A percentile compares a stretch with the other conserved stretches of the same genome.
Evolutionary conservation across 176 grass and related monocot species (phyloP).

Genomic region (Oryza meridionalis): DNA sequence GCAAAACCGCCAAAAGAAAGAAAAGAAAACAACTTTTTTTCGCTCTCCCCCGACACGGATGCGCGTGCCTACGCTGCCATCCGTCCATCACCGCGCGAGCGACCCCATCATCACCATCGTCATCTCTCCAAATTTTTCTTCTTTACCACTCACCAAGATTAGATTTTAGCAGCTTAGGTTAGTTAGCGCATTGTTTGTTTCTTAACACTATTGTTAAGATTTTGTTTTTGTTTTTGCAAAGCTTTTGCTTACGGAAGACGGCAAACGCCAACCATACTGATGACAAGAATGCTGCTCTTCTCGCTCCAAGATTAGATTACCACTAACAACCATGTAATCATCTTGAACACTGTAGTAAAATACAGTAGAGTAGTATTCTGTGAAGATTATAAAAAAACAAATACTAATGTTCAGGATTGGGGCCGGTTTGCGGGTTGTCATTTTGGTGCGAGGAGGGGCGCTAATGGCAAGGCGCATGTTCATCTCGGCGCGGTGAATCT

Average conservation of each 20-base stretch:
- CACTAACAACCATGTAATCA: background rate
- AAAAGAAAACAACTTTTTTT: background rate
- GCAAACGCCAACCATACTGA: background rate
- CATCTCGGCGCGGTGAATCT: slow-evolving; percentile 8
- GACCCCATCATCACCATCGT: background rate
- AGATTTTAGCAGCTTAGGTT: background rate
- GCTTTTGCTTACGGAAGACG: slow-evolving; percentile 8
- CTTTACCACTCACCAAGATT: background rate
- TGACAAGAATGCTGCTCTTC: background rate
- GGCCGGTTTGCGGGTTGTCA: slow-evolving; percentile 29
- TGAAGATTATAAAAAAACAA: background rate
- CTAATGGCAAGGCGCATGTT: slow-evolving; percentile 41
- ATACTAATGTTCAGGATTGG: background rate
- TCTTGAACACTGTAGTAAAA: background rate
- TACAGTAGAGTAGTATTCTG: background rate
- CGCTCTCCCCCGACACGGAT: slow-evolving; percentile 40
- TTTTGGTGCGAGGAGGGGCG: background rate
- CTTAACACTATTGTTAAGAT: background rate
- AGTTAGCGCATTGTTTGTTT: background rate
- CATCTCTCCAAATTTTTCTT: background rate
- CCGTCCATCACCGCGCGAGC: background rate
- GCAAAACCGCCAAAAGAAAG: slow-evolving; percentile 51
- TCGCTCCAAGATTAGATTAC: background rate
- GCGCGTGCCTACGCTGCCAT: slow-evolving; percentile 38
- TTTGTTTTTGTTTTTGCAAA: background rate